Evolutionary conservation across 768 basidiomycete genomes (phyloP), one percentile per base, ranked within the genome.

Genomic region (Hericium erinaceus): DNA sequence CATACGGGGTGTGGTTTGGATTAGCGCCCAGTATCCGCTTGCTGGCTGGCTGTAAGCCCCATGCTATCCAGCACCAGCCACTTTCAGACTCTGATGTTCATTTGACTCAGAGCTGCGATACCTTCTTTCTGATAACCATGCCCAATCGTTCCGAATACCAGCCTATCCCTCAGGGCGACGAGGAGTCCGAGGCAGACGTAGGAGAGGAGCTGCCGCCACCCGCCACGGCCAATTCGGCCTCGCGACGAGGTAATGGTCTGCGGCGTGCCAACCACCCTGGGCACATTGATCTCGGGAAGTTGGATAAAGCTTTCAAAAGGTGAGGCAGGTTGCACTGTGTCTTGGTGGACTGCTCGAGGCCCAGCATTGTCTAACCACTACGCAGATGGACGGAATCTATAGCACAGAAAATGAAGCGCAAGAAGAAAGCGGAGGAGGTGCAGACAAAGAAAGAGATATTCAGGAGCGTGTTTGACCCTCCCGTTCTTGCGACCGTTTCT

Each of bases 271-370:
- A 64, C 37, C 72, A 78, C 57, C 80, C 84, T 48, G 83, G 83
- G 48, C 82, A 80, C 64, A 87, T 92, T 65, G 90, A 92, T 76
- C 72, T 92, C 58, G 79, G 81, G 41, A 89, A 89, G 65, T 68
- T 92, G 57, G 90, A 92, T 67, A 81, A 77, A 66, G 90, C 90
- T 6, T 92, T 92, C 75, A 92, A 92, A 71, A 79, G 87, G 85
- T 84, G 51, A 44, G 74, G 46, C 33, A 5, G n/a, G 15, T 20
- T 58, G 33, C 48, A 11, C 39, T 9, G 39, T 11, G 2, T 2
- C 18, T 4, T 26, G 20, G 16, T 15, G 22, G 20, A 8, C 55
- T 39, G 26, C n/a, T 22, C 15, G 15, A 40, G 4, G 13, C 26
- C 11, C 22, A 10, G 40, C n/a, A 38, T 39, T 15, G 18, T 16